phyloP scores from a whole-genome alignment of 106 monocot species.

The Dendrobium catenatum region DNA sequence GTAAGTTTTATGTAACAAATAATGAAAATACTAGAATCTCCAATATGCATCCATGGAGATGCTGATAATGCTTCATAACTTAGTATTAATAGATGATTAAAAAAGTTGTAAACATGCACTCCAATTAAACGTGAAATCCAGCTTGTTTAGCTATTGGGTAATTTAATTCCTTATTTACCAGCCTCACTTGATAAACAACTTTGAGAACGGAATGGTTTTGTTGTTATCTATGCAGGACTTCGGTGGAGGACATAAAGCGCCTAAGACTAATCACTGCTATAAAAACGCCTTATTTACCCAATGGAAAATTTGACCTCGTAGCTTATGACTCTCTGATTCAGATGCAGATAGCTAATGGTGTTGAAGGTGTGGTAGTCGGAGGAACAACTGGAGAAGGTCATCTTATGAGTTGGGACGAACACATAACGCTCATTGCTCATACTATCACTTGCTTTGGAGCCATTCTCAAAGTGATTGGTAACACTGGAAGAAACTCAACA shows the following conservation, averaged over 20 bases:
- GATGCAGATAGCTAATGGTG: constrained; percentile 71
- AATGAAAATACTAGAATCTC: background rate
- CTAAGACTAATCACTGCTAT: constrained; percentile 78
- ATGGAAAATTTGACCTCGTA: constrained; percentile 87
- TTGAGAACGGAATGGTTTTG: background rate
- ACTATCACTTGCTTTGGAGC: constrained; percentile 81
- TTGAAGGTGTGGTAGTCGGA: constrained; percentile 80
- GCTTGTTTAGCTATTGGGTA: no score
- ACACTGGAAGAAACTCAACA: constrained; percentile 92
- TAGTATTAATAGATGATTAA: no score
- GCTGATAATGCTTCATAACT: no score
- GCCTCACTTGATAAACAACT: background rate
- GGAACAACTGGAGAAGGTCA: constrained; percentile 93
- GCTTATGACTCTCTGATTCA: constrained; percentile 64
- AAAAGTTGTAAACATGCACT: no score
- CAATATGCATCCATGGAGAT: background rate
- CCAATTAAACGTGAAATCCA: no score
- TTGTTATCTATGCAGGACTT: constrained; percentile 35
- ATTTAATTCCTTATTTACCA: background rate
- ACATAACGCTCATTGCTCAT: constrained; percentile 85
- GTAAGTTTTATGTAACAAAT: no score
- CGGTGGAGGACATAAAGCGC: constrained; percentile 47
- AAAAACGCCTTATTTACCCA: constrained; percentile 83
- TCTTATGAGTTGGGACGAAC: constrained; percentile 94
- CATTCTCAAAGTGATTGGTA: constrained; percentile 84